A percentile compares a stretch with the other conserved stretches of the same genome.
These are phyloP conservation scores for Boletus huronensis DNA, from an alignment of 768 basidiomycete species.

Conservation along the genomic window DNA sequence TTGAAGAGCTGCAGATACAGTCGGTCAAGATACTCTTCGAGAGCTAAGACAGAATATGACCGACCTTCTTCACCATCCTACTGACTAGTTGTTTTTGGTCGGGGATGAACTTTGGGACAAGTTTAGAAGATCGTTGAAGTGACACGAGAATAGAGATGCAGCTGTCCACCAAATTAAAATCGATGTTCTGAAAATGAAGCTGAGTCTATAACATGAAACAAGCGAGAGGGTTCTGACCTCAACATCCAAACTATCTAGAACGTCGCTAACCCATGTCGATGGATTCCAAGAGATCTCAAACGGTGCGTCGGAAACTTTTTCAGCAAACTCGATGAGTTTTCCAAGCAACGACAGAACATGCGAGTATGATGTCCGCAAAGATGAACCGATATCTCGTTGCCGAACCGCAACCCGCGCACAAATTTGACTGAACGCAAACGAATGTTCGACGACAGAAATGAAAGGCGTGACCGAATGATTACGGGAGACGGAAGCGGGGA, in stretches of 20 bases:
- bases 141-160: constrained; percentile 53
- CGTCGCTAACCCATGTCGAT: constrained; percentile 52
- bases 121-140: constrained; percentile 45
- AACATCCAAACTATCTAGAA: constrained; percentile 53
- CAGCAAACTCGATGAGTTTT: constrained; percentile 45
- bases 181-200: constrained; percentile 27
- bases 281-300: constrained; percentile 57
- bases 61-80: constrained; percentile 55
- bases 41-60: constrained; percentile 5
- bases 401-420: constrained; percentile 41
- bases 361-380: constrained; percentile 50
- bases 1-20: constrained; percentile 52
- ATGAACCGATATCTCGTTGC: constrained; percentile 29
- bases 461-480: constrained; percentile 43
- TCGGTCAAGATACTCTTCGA: not conserved
- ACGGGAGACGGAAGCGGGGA: constrained; percentile 28
- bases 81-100: constrained; percentile 54
- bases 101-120: constrained; percentile 53
- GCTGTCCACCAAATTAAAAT: constrained; percentile 70
- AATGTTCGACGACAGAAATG: constrained; percentile 52
- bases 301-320: constrained; percentile 29
- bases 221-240: constrained; percentile 40
- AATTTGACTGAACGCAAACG: constrained; percentile 43
- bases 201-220: not conserved
- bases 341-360: constrained; percentile 49